Base-by-base conservation (phyloP, 306 rosid species). In the Casuarina equisetifolia region DNA sequence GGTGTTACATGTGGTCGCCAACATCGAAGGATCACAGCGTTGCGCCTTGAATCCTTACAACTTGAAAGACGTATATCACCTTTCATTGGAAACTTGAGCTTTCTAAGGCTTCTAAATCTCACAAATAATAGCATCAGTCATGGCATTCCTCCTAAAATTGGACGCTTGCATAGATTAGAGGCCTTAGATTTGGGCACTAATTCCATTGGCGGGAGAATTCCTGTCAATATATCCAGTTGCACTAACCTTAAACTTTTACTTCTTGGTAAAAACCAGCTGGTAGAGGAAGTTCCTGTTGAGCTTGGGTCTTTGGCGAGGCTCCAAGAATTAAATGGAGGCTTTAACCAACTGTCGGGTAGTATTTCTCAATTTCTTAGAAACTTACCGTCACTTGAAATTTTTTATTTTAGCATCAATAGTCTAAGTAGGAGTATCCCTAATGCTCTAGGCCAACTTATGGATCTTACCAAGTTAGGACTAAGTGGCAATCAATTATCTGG, bases 401-500 rank as follows among this genome's bases (percentile, higher is more conserved):
- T 59, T 59, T 25, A 3, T 17, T 3, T 35, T 3, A 0, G 2
- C 3, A 0, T 0, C 1, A 59, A 59, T 59, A 20, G 32, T 3
- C 16, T 59, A 1, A 16, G 40, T 59, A 40, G 66, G 66, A 59
- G 39, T 25, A 59, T 59, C 13, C 66, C 66, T 25, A 4, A 9
- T 59, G 5, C 15, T 9, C 15, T 59, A 0, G 66, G 66, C 38
- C 40, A 32, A 8, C 40, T 59, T 20, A 32, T 1, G 15, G 20
- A 59, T 9, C 66, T 59, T 32, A 12, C 32, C 2, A 0, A 0
- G 0, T 0, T 59, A 3, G 0, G 9, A 0, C 0, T 59, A 6
- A 15, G 0, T 20, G 0, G 4, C 7, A 59, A 59, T 59, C 15
- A 1, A 16, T 35, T 59, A 0, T 59, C 40, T 32, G 42, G 40